phyloP scores from a whole-genome alignment of 345 rosid genomes.

The Lepidium africanum region DNA sequence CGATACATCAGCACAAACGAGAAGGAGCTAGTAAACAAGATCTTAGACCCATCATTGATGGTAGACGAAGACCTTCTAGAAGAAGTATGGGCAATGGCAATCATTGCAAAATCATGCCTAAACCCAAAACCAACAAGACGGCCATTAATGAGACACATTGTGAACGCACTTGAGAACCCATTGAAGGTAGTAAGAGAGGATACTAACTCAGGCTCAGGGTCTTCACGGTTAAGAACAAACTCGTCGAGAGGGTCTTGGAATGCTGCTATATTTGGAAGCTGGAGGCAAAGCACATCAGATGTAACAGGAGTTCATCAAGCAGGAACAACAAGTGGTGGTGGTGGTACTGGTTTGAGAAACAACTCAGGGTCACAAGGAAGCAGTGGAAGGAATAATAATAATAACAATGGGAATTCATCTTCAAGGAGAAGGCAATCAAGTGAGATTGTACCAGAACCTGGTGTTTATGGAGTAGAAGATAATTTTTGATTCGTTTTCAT shows the following conservation, averaged over 20 bases:
- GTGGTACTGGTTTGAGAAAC: slow-evolving; percentile 52
- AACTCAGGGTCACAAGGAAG: slow-evolving; percentile 79
- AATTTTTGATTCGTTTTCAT: slow-evolving; percentile 48
- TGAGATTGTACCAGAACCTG: slow-evolving; percentile 87
- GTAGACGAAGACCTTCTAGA: slow-evolving; percentile 91
- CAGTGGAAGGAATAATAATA: slow-evolving; percentile 42
- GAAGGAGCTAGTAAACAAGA: slow-evolving; percentile 85
- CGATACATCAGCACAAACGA: slow-evolving; percentile 78
- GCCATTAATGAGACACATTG: slow-evolving; percentile 88
- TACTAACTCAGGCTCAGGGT: slow-evolving; percentile 35
- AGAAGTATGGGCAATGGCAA: slow-evolving; percentile 99
- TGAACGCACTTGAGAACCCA: slow-evolving; percentile 91
- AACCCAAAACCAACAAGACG: slow-evolving; percentile 89
- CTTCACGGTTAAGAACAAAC: slow-evolving; percentile 74
- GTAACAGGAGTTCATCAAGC: slow-evolving; percentile 49
- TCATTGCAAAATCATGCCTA: slow-evolving; percentile 89
- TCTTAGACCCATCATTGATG: slow-evolving; percentile 78
- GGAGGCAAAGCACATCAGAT: slow-evolving; percentile 90
- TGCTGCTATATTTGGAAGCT: slow-evolving; percentile 86
- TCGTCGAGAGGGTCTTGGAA: slow-evolving; percentile 96
- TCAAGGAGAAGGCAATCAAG: slow-evolving; percentile 69
- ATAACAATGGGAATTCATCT: slow-evolving; percentile 51
- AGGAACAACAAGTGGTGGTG: slow-evolving; percentile 42
- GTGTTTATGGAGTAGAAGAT: slow-evolving; percentile 21
- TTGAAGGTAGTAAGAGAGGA: slow-evolving; percentile 88